These are phyloP conservation scores for Tympanopsis confertula DNA, from an alignment of 2,329 filamentous ascomycete species.

Conservation along the genomic window DNA sequence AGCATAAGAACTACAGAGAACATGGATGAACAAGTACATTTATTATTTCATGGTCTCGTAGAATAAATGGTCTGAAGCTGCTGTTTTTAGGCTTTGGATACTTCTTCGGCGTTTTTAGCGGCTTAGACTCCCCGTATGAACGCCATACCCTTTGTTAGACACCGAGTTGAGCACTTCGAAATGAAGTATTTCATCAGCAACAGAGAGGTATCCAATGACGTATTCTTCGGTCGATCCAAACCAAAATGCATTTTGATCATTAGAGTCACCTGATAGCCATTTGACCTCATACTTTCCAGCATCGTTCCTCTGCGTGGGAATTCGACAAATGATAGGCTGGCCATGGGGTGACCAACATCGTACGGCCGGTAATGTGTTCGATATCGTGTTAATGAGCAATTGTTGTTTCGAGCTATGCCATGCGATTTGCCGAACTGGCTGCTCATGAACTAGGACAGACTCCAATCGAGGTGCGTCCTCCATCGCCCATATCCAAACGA, in stretches of 20 bases:
- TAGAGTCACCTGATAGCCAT: not conserved
- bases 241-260: not conserved
- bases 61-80: too few relatives aligned
- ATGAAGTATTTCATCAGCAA: not conserved
- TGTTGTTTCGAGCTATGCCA: not conserved
- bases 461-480: not conserved
- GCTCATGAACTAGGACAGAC: not conserved
- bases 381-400: not conserved
- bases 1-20: too few relatives aligned
- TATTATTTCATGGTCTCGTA: too few relatives aligned
- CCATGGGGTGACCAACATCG: not conserved
- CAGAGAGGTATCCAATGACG: not conserved
- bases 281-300: not conserved
- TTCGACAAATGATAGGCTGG: not conserved
- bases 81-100: too few relatives aligned
- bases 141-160: not conserved
- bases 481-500: not conserved
- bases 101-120: too few relatives aligned
- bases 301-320: not conserved
- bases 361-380: not conserved
- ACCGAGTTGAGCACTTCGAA: not conserved
- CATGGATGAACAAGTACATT: too few relatives aligned
- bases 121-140: too few relatives aligned
- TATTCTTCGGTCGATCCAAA: not conserved
- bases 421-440: not conserved